Conservation (phyloP, 306 rosid genomes). For the Ziziphus jujuba region DNA sequence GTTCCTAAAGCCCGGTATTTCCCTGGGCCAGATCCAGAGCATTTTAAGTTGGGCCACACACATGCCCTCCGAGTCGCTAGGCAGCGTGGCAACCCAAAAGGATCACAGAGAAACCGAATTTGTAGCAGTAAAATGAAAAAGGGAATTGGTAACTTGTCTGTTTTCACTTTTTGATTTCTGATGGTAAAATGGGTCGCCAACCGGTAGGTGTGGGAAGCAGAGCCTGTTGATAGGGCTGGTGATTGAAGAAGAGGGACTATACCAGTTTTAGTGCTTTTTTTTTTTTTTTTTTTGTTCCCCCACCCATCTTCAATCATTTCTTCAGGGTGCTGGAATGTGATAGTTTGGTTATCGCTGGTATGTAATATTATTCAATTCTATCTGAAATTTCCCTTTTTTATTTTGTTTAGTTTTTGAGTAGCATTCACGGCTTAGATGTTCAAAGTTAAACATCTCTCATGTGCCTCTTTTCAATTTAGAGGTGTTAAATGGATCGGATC, state of each 20-base stretch:
- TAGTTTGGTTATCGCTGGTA: slow-evolving; percentile 69
- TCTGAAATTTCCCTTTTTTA: background rate
- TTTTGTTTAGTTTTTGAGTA: background rate
- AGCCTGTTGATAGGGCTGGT: slow-evolving; percentile 73
- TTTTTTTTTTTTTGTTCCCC: too few relatives aligned
- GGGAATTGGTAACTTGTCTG: too few relatives aligned
- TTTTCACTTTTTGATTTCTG: background rate
- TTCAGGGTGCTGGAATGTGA: slow-evolving; percentile 60
- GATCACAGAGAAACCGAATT: too few relatives aligned
- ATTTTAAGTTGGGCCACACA: background rate
- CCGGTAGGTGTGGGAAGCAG: slow-evolving; percentile 70
- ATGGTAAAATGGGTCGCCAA: slow-evolving; percentile 56
- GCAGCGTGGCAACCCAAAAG: slow-evolving; percentile 48
- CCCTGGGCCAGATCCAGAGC: too few relatives aligned
- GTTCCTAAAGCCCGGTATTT: too few relatives aligned
- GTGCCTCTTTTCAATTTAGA: too few relatives aligned
- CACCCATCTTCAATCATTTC: slow-evolving; percentile 75
- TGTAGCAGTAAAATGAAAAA: too few relatives aligned
- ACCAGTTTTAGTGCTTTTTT: slow-evolving; percentile 92
- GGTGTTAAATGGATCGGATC: too few relatives aligned
- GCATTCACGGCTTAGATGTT: too few relatives aligned
- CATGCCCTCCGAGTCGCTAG: slow-evolving; percentile 66
- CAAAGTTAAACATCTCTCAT: too few relatives aligned
- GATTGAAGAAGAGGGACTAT: slow-evolving; percentile 78
- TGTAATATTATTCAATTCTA: slow-evolving; percentile 10